Evolutionary conservation across 2,329 filamentous ascomycete species (phyloP), one percentile per base, ranked within the genome.

Genomic region (Penicillium glabrum): DNA sequence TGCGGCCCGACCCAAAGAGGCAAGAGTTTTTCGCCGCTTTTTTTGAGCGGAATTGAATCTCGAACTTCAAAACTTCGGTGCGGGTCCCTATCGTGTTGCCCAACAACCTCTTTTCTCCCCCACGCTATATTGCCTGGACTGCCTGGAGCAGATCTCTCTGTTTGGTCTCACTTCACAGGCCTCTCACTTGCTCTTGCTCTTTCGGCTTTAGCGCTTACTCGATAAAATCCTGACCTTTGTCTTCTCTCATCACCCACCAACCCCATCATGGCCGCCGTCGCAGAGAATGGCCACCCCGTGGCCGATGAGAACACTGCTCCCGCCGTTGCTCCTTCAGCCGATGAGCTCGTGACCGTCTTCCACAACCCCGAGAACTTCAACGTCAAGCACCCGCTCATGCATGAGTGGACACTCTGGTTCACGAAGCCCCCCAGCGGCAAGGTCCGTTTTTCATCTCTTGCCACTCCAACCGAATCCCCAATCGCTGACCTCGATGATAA

Each of bases 281-380:
- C 69, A 58, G 72, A 74, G 61, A 76, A 76, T 58, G 70, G 64
- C 58, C 67, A 67, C 58, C 65, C 71, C 49, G 69, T 72, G 58
- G 71, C 67, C 61, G 85, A 88, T 62, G 83, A 83, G 66, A 84
- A 84, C 71, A 72, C 81, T 58, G 78, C 81, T 56, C 79, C 81
- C 59, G 76, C 78, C 67, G 72, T 77, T 58, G 75, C 80, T 53
- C 80, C 82, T 51, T 54, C 67, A 31, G 68, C 67, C 61, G 77
- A 78, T 63, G 88, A 93, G 73, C 82, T 89, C 51, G 83, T 96
- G 69, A 99, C 95, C 46, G 93, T 99, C 67, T 99, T 99, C 82
- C 93, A 99, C 75, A 92, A 98, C 80, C 89, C 95, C 68, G 90
- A 97, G 66, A 97, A 99, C 83, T 99, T 99, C 86, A 99, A 96